Percentiles rank a stretch among this genome's conserved stretches.
Conservation (phyloP, 1,284 basidiomycete genomes). For the Ustilago hordei region DNA sequence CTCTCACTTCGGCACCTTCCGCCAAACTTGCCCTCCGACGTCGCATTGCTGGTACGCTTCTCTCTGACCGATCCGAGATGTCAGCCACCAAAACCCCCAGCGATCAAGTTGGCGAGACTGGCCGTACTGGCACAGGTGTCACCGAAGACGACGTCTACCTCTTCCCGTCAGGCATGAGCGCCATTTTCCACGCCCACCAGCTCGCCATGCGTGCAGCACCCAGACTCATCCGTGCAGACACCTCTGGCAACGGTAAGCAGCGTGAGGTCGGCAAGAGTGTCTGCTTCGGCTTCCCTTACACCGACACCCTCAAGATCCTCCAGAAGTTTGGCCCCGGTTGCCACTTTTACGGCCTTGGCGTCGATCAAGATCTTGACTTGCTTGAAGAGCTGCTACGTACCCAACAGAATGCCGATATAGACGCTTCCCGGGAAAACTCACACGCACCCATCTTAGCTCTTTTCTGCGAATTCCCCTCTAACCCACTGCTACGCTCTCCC, state of each 20-base stretch:
- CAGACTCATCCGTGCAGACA: constrained; percentile 8
- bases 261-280: constrained; percentile 55
- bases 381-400: constrained; percentile 77
- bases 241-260: neutral
- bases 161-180: constrained; percentile 88
- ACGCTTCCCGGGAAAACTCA: constrained; percentile 52
- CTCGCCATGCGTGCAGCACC: constrained; percentile 63
- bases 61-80: constrained; percentile 46
- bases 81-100: constrained; percentile 36
- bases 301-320: constrained; percentile 95
- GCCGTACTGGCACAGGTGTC: constrained; percentile 56
- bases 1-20: constrained; percentile 78
- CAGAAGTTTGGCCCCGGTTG: constrained; percentile 97
- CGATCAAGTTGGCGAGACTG: constrained; percentile 68
- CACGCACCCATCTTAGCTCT: constrained; percentile 70
- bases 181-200: constrained; percentile 91
- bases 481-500: constrained; percentile 87
- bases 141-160: constrained; percentile 87
- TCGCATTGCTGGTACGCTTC: constrained; percentile 86
- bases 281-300: constrained; percentile 86
- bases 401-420: constrained; percentile 68
- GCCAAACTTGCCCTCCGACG: constrained; percentile 88
- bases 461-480: constrained; percentile 90
- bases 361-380: constrained; percentile 80
- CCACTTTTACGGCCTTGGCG: constrained; percentile 87